Evolutionary conservation across 129 eudicot species (phyloP).

Genomic region (Ambrosia artemisiifolia): DNA sequence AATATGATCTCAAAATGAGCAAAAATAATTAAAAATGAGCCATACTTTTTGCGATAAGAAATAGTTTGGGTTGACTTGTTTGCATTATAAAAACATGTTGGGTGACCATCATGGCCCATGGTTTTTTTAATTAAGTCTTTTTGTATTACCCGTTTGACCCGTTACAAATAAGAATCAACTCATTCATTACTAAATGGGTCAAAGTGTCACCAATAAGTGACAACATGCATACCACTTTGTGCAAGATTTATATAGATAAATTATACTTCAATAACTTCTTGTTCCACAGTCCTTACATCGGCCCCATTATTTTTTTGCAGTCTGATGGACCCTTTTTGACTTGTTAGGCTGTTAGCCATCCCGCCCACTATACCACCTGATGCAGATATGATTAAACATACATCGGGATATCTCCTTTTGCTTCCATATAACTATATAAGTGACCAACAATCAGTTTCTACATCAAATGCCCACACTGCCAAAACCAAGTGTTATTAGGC

Average conservation of each 20-base stretch:
- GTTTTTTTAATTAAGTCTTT: neutral
- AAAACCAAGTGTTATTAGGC: too few relatives aligned
- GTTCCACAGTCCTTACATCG: conserved; percentile 70
- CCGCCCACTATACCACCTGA: too few relatives aligned
- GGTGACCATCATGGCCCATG: neutral
- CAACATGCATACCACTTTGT: conserved; percentile 6
- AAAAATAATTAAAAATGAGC: neutral
- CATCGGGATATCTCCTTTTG: too few relatives aligned
- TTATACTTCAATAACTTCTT: conserved; percentile 83
- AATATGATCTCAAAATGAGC: neutral
- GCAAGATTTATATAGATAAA: neutral
- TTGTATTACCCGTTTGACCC: neutral
- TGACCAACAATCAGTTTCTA: too few relatives aligned
- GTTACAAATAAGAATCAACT: neutral
- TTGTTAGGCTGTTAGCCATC: too few relatives aligned
- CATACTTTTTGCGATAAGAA: neutral
- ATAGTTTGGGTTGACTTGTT: neutral
- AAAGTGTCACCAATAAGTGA: neutral
- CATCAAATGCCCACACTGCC: too few relatives aligned
- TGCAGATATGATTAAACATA: too few relatives aligned
- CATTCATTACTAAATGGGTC: neutral
- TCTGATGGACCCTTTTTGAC: too few relatives aligned
- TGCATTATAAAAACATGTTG: neutral
- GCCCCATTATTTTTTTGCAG: neutral
- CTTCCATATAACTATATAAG: too few relatives aligned